Evolutionary conservation across 345 rosid species (phyloP), one percentile per base, ranked within the genome.

Genomic region (Turritis glabra): DNA sequence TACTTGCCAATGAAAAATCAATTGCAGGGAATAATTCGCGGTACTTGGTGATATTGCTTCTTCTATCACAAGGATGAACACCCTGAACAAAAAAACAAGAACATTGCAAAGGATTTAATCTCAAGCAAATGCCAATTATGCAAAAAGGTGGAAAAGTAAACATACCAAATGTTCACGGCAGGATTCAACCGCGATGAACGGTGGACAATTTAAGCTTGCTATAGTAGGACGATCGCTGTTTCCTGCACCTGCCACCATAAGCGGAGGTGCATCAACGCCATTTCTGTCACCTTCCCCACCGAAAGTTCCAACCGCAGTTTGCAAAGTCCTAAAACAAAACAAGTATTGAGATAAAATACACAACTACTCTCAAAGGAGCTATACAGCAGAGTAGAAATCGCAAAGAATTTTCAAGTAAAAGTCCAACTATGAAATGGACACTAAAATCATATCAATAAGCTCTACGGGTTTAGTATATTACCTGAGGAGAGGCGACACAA

Each of bases 1-100:
- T 75, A 80, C 88, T 85, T 82, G 78, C 97, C 89, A 78, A 77
- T 8, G 97, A 87, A 84, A 92, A 92, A 77, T 92, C 92, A 69
- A 90, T 60, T 1, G 89, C 90, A 71, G 93, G 97, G 80, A 89
- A 89, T 50, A 88, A 60, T 77, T 88, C 47, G 29, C 19, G 81
- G 78, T 88, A 88, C 65, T 86, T 85, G 27, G 55, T 75, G 73
- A 92, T 74, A 79, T 74, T 87, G 73, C 86, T 84, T 82, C 97
- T 88, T 69, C 88, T 82, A 55, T 90, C 97, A 83, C 96, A 92
- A 6, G 91, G 93, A 86, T 88, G 88, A 76, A 85, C 88, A 71
- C 97, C 94, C 96, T 92, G 79, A 43, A 27, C 30, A 66, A 75
- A 44, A 66, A 75, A 44, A 35, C 22, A 22, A 60, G 21, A 50